These are phyloP conservation scores for Blastocystis sp. DNA, from an alignment of 352 stramenopile species.

Conservation along the genomic window DNA sequence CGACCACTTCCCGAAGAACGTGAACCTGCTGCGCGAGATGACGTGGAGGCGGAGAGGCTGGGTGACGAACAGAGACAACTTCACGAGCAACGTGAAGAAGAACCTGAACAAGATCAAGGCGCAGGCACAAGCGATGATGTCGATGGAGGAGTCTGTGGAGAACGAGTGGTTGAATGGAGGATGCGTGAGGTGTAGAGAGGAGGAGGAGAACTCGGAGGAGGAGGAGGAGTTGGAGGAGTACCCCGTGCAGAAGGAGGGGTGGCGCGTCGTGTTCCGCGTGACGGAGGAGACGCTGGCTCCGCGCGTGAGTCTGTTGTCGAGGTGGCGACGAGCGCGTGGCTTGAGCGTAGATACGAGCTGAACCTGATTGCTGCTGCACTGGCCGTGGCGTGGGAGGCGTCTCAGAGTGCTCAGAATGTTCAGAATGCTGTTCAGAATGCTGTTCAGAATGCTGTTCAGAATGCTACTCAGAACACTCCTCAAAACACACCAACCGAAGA, in stretches of 20 bases:
- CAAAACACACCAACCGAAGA: not conserved
- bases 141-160: not conserved
- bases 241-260: slow-evolving; percentile 3
- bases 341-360: not conserved
- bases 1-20: not conserved
- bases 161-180: too few species aligned
- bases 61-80: not conserved
- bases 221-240: not conserved
- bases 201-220: slow-evolving; percentile 5
- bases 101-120: slow-evolving; percentile 37
- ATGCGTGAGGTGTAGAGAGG: not conserved
- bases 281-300: not conserved
- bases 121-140: slow-evolving; percentile 27
- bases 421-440: not conserved
- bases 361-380: not conserved
- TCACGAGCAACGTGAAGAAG: slow-evolving; percentile 35
- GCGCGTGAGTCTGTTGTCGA: not conserved
- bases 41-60: not conserved
- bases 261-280: not conserved
- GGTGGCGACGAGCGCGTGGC: not conserved
- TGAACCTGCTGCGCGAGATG: not conserved
- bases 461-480: too few species aligned
- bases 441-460: not conserved
- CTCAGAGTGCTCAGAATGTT: not conserved
- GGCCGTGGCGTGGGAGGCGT: not conserved